A percentile compares a stretch with the other conserved stretches of the same genome.
Evolutionary conservation across 371 early-diverging fungal genomes (phyloP).

Genomic region (Smittium culicis): DNA sequence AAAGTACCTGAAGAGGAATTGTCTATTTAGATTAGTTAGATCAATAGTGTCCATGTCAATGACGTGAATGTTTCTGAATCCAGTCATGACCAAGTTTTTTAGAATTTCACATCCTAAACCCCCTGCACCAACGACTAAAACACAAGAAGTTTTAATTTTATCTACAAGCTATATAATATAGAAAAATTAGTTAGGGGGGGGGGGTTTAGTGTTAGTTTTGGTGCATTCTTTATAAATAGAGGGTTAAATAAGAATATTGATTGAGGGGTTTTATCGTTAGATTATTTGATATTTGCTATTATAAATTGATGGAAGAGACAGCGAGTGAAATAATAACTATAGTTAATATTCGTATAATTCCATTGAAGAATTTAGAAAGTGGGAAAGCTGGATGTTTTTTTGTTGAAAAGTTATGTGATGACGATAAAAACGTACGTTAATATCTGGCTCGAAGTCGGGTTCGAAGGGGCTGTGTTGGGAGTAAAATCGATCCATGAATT

Average conservation of each 20-base stretch:
- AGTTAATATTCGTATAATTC: no score
- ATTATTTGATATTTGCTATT: neutral
- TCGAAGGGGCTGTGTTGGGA: no score
- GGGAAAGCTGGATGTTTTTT: no score
- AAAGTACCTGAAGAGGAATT: constrained; percentile 82
- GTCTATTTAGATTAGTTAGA: constrained; percentile 95
- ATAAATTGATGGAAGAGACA: neutral
- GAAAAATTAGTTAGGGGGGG: constrained; percentile 47
- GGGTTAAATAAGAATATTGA: neutral
- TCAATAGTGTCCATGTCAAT: constrained; percentile 98
- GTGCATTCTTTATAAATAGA: neutral
- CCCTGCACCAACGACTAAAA: constrained; percentile 80
- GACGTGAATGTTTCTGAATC: constrained; percentile 70
- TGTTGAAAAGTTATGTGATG: no score
- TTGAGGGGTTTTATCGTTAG: neutral
- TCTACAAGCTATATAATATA: constrained; percentile 62
- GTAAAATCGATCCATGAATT: no score
- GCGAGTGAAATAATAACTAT: no score
- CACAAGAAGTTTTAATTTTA: constrained; percentile 66
- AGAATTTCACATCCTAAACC: constrained; percentile 99
- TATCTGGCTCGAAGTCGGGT: no score
- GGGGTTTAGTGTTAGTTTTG: constrained; percentile 36
- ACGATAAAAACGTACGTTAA: no score
- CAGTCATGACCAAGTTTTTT: constrained; percentile 83
- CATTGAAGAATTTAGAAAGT: no score